Evolutionary conservation across 192 early-diverging fungal species (phyloP), one percentile per base, ranked within the genome.

Genomic region (Rhizophagus clarus): DNA sequence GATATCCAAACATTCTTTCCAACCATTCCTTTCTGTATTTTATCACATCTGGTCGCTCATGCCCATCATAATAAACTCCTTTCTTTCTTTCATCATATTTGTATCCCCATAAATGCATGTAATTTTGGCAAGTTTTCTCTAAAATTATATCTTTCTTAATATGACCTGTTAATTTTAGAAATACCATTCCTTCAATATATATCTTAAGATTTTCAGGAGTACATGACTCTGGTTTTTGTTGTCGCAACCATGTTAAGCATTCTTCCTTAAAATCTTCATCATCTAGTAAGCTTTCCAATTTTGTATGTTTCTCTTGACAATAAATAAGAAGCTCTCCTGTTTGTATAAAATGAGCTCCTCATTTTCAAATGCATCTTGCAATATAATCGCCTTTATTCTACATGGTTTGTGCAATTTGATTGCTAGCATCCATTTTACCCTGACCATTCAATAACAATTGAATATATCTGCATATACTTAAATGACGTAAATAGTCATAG

Each of bases 11-110:
- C 67, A 81, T 81, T 34, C 74, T 40, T 40, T 34, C 3, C 61
- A 81, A 71, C 75, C 68, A 77, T 26, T 42, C 31, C 17, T 76
- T 37, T 29, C 75, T 32, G 71, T 81, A 77, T 45, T 61, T 28
- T 47, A 62, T 51, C 42, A 77, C 75, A 60, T 77, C 68, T 60
- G 31, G n/a, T n/a, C n/a, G n/a, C n/a, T n/a, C n/a, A n/a, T n/a
- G n/a, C n/a, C n/a, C n/a, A n/a, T n/a, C n/a, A n/a, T n/a, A n/a
- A n/a, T n/a, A n/a, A n/a, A n/a, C n/a, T 42, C 31, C 17, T 76
- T 37, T 29, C 75, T 32, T 62, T 81, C 72, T 45, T 61, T 28
- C 42, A 62, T 51, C 42, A 77, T 69, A 60, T 77, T 60, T 60
- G 31, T n/a, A n/a, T 34, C 15, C 28, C 8, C 31, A 72, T 10